Evolutionary conservation across 805 yeast species (phyloP), one percentile per base, ranked within the genome.

Genomic region (Wickerhamiella dianesei): DNA sequence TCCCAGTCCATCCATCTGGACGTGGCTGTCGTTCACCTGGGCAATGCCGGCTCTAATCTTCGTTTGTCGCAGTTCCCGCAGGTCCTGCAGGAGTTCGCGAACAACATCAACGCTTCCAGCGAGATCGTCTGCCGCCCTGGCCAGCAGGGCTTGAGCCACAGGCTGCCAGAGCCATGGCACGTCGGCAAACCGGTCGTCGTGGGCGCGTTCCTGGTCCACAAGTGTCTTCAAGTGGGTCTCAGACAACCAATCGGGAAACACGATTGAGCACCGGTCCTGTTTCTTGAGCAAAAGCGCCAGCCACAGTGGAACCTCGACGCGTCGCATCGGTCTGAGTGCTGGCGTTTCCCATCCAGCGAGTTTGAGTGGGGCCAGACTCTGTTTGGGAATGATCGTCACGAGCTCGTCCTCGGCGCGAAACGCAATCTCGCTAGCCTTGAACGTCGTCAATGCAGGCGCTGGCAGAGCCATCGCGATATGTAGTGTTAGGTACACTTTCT

Each of bases 151-250:
- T 54, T 81, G 83, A 3, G 89, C 75, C 1, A 82, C 59, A 44
- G 89, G 95, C 19, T 87, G 67, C 98, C 98, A 92, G 59, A 80
- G 76, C 78, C 81, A 80, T 0, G 97, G 97, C 44, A 89, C 64
- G 32, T 45, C 41, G 4, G 63, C 57, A 59, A 89, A 89, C 49
- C 74, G 66, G 32, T 72, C 71, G 1, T 76, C 71, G 47, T 73
- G 60, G 3, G 68, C 67, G 32, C 76, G 66, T 59, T 89, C 97
- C 50, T 74, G 79, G 18, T 80, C 84, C 54, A 82, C 76, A 40
- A 72, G 69, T 4, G 67, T 70, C 46, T 74, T 73, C 48, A 89
- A 62, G 44, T 68, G 68, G 17, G 68, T 67, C 42, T 74, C 63
- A 8, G 72, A 73, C 8, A 92, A 69, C 98, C 98, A 92, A 1